These are phyloP conservation scores for Penicillium sp. DNA, from an alignment of 2,329 filamentous ascomycete species.

Conservation along the genomic window DNA sequence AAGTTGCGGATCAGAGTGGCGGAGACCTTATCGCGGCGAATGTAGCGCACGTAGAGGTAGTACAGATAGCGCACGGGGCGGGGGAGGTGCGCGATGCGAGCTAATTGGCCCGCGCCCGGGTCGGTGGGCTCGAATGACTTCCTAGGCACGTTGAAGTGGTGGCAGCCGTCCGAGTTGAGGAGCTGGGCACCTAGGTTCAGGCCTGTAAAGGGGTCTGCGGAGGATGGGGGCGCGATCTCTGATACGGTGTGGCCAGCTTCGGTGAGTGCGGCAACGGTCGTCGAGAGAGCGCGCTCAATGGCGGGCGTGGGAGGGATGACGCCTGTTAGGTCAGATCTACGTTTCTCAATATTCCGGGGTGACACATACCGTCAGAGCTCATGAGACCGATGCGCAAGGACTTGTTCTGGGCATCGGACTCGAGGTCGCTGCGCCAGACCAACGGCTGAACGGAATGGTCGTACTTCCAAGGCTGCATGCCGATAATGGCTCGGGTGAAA, in stretches of 20 bases:
- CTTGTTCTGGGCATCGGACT: slow-evolving; percentile 62
- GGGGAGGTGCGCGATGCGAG: slow-evolving; percentile 71
- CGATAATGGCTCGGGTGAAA: slow-evolving; percentile 76
- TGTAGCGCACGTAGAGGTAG: slow-evolving; percentile 85
- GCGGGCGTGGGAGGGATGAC: slow-evolving; percentile 87
- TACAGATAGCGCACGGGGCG: slow-evolving; percentile 78
- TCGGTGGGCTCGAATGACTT: slow-evolving; percentile 78
- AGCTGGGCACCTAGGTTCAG: slow-evolving; percentile 77
- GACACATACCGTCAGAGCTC: slow-evolving; percentile 63
- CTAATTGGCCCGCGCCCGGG: slow-evolving; percentile 73
- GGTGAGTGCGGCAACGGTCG: slow-evolving; percentile 68
- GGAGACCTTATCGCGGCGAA: slow-evolving; percentile 75
- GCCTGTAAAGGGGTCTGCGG: slow-evolving; percentile 75
- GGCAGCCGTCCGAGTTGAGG: slow-evolving; percentile 80
- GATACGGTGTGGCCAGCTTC: slow-evolving; percentile 74
- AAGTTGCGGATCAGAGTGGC: slow-evolving; percentile 74
- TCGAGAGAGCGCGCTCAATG: slow-evolving; percentile 73
- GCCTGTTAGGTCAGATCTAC: slow-evolving; percentile 37
- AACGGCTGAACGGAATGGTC: slow-evolving; percentile 84
- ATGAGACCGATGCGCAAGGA: slow-evolving; percentile 75
- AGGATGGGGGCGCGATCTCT: slow-evolving; percentile 65
- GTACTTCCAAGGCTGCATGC: slow-evolving; percentile 86
- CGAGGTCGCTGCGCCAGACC: slow-evolving; percentile 69
- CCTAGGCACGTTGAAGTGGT: slow-evolving; percentile 76
- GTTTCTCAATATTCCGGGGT: neutral